Evolutionary conservation across 2,329 filamentous ascomycete genomes (phyloP).

Genomic region (Coniochaeta sp.): DNA sequence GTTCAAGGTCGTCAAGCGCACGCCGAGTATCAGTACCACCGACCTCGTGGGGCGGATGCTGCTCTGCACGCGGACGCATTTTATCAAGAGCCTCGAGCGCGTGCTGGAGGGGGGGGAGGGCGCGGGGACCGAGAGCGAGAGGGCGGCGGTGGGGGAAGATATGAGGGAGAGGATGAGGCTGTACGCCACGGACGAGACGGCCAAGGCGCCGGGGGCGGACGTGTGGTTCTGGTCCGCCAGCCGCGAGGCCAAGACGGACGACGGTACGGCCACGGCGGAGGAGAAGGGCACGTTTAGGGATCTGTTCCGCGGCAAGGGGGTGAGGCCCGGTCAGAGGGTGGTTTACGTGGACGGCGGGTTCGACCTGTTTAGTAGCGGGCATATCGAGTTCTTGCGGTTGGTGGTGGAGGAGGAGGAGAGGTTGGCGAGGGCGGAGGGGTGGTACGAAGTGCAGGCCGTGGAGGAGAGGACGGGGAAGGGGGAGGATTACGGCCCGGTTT

Average conservation of each 20-base stretch:
- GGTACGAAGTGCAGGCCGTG: constrained; percentile 62
- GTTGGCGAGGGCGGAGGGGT: constrained; percentile 60
- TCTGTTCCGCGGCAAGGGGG: constrained; percentile 64
- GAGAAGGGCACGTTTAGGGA: constrained; percentile 60
- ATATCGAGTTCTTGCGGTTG: constrained; percentile 85
- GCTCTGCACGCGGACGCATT: constrained; percentile 89
- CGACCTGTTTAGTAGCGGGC: constrained; percentile 92
- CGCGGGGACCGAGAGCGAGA: constrained; percentile 59
- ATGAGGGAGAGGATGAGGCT: constrained; percentile 74
- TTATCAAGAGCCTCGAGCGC: constrained; percentile 72
- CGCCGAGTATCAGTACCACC: constrained; percentile 92
- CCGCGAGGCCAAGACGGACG: constrained; percentile 35
- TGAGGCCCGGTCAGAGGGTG: constrained; percentile 71
- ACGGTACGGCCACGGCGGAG: constrained; percentile 41
- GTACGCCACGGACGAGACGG: constrained; percentile 83
- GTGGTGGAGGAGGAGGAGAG: constrained; percentile 70
- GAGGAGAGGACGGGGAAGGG: constrained; percentile 59
- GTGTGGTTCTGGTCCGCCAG: constrained; percentile 74
- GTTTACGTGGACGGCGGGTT: constrained; percentile 97
- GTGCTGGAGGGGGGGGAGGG: constrained; percentile 67
- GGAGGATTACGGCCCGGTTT: constrained; percentile 72
- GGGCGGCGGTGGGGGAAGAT: constrained; percentile 51
- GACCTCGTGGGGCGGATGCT: constrained; percentile 98
- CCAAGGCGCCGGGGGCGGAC: constrained; percentile 68
- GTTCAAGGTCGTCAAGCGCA: constrained; percentile 95